Evolutionary conservation across 2,329 filamentous ascomycete genomes (phyloP).

Genomic region (Lachnellula arida): DNA sequence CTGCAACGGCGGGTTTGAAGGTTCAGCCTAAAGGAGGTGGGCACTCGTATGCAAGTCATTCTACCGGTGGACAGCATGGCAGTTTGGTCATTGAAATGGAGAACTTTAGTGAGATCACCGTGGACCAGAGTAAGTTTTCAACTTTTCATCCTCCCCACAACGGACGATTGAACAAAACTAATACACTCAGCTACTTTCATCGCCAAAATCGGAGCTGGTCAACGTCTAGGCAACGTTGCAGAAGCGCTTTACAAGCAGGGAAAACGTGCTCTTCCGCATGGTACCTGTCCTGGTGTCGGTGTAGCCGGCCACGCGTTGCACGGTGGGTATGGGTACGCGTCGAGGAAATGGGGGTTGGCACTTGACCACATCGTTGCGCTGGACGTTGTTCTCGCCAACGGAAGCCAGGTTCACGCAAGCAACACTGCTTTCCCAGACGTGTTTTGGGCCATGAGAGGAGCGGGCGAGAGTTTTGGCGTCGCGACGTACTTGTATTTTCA

Average conservation of each 20-base stretch:
- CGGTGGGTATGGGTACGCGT: constrained; percentile 41
- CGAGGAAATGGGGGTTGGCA: constrained; percentile 46
- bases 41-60: constrained; percentile 46
- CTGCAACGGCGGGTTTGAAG: constrained; percentile 36
- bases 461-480: constrained; percentile 34
- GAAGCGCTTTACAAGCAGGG: constrained; percentile 33
- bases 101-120: constrained; percentile 46
- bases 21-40: constrained; percentile 48
- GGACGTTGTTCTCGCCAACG: constrained; percentile 41
- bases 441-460: constrained; percentile 33
- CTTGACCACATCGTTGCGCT: constrained; percentile 47
- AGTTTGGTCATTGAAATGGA: constrained; percentile 48
- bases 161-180: background rate
- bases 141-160: background rate
- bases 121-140: constrained; percentile 35
- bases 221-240: constrained; percentile 41
- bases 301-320: constrained; percentile 43
- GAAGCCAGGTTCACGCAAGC: constrained; percentile 25
- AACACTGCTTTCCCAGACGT: constrained; percentile 26
- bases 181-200: constrained; percentile 13
- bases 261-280: constrained; percentile 38
- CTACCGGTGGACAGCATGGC: constrained; percentile 43
- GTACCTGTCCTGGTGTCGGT: constrained; percentile 43
- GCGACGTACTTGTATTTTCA: constrained; percentile 28
- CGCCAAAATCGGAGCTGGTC: constrained; percentile 36